phyloP scores from a whole-genome alignment of 2,329 filamentous ascomycete genomes.

The Metarhizium anisopliae region DNA sequence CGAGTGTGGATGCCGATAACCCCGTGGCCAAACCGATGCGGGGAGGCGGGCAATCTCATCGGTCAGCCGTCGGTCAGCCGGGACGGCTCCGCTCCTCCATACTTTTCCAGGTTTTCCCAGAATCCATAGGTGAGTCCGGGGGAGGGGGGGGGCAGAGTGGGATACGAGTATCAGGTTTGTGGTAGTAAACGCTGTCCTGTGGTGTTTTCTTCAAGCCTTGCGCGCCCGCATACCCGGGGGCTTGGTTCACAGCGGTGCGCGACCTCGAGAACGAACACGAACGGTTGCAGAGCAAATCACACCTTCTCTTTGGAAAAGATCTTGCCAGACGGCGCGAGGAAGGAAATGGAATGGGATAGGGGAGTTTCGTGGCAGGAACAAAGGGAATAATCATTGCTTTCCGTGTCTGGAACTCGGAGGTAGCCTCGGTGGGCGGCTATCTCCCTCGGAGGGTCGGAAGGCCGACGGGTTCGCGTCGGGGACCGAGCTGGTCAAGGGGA shows the following conservation, averaged over 20 bases:
- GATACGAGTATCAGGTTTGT: neutral
- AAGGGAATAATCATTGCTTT: neutral
- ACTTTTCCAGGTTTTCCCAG: neutral
- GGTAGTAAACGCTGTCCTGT: no score
- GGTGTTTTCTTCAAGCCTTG: neutral
- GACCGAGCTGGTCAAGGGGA: neutral
- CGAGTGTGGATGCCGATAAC: no score
- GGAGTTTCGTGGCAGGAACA: neutral
- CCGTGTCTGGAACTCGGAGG: neutral
- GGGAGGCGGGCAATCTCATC: neutral
- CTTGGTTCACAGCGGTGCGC: no score
- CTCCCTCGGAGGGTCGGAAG: slow-evolving; percentile 1
- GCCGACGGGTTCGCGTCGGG: neutral
- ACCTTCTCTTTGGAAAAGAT: no score
- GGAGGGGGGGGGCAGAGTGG: neutral
- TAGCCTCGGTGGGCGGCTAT: slow-evolving; percentile 6
- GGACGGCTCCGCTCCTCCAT: neutral
- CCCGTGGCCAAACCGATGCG: neutral
- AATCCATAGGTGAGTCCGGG: neutral
- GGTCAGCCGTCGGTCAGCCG: neutral
- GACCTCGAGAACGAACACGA: no score
- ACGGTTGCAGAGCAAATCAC: no score
- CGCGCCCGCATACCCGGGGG: neutral
- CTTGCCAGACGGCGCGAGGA: no score
- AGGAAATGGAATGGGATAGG: neutral